A percentile compares a stretch with the other conserved stretches of the same genome.
Conservation (phyloP, 148 eudicot species). For the Chenopodium album region DNA sequence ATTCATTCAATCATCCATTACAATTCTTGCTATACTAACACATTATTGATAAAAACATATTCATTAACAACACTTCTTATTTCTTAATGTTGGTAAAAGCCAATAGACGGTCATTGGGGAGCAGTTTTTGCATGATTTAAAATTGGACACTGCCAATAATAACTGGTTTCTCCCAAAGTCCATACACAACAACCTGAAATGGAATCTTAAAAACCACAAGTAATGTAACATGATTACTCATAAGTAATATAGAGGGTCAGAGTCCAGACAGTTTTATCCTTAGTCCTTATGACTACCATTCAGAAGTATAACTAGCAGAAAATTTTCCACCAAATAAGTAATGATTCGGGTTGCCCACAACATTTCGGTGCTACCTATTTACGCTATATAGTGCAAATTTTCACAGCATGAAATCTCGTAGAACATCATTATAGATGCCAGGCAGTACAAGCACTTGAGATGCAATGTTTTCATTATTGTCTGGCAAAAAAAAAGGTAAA, state of each 20-base stretch:
- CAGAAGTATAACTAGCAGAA: neutral
- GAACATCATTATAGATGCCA: neutral
- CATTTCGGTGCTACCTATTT: neutral
- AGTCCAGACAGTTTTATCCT: neutral
- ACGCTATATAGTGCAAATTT: neutral
- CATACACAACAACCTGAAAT: neutral
- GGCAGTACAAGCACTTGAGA: neutral
- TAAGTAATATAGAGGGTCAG: neutral
- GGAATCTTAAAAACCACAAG: neutral
- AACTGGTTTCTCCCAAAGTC: neutral
- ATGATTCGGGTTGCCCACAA: slow-evolving; percentile 4
- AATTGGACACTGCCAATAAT: neutral
- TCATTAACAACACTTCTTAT: neutral
- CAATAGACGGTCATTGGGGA: neutral
- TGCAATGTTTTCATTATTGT: neutral
- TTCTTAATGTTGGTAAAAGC: neutral
- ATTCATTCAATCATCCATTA: neutral
- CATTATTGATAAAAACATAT: neutral
- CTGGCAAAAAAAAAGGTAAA: neutral
- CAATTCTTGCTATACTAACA: neutral
- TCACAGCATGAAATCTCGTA: neutral
- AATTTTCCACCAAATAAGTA: neutral
- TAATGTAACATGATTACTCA: neutral
- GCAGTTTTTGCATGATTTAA: neutral
- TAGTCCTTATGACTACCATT: neutral